Base-by-base conservation (phyloP, 768 basidiomycete genomes). In the Auricularia sp. region DNA sequence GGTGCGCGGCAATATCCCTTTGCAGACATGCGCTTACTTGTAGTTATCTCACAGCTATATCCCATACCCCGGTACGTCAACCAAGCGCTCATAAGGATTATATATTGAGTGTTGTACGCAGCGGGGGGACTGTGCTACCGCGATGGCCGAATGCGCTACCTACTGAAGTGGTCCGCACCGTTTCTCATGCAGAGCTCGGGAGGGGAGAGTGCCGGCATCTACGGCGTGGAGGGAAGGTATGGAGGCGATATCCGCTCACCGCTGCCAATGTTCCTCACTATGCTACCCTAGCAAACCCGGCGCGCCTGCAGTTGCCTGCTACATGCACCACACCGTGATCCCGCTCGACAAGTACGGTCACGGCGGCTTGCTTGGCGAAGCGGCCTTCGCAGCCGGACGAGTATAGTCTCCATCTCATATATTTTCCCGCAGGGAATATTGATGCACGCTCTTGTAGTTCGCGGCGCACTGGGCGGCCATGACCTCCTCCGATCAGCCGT, bases 201-300 rank as follows among this genome's bases (percentile, higher is more conserved):
- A 18, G 73, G 61, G 0, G 75, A 74, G 63, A 77, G 70, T 61
- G 78, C 81, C 34, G 81, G 81, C 0, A 68, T 77, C 0, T 81
- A 80, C 66, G 81, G 81, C 2, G 70, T 82, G 33, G 80, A 81
- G 68, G 81, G 81, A 65, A 81, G 80, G 81, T 80, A 14, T 39
- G 45, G 74, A 29, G 29, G 29, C 29, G 65, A 34, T 34, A 16
- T 8, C 13, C 7, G 7, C 39, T 47, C 35, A 3, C 16, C 39
- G 29, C 8, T 13, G 39, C 8, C 54, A 33, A 51, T 54, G 21
- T 18, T 56, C 37, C 45, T 21, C 16, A n/a, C 62, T 66, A 45
- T 10, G 18, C 66, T 64, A 8, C 29, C 18, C 39, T 64, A 81
- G 81, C 66, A 82, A 82, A 73, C 79, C 81, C 11, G 81, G 80